phyloP scores from a whole-genome alignment of 2,329 filamentous ascomycete species.

The Trichophyton mentagrophytes region DNA sequence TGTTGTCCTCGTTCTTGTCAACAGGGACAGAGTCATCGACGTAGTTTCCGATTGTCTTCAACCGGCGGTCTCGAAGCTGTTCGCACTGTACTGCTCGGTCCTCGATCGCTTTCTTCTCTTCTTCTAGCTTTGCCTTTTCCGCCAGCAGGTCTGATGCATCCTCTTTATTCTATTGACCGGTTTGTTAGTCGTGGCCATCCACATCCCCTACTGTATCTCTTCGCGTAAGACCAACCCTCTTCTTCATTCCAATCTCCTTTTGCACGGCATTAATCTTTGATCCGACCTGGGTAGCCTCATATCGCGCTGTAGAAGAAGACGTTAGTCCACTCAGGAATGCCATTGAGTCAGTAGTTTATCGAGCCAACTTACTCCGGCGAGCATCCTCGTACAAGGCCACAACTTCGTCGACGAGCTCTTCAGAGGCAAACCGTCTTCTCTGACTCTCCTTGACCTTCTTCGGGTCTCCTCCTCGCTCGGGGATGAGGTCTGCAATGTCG shows the following conservation, averaged over 20 bases:
- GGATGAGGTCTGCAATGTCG: conserved; percentile 65
- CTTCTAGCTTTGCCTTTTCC: conserved; percentile 64
- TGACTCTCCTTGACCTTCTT: conserved; percentile 89
- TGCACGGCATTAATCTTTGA: conserved; percentile 77
- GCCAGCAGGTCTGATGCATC: conserved; percentile 67
- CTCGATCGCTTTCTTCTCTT: conserved; percentile 68
- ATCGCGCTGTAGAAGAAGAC: conserved; percentile 44
- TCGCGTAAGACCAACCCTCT: conserved; percentile 49
- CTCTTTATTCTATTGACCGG: conserved; percentile 56
- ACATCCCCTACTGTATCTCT: too few species aligned
- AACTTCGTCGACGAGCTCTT: conserved; percentile 80
- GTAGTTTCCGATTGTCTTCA: conserved; percentile 76
- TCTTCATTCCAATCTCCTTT: conserved; percentile 82
- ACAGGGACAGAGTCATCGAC: conserved; percentile 81
- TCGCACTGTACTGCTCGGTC: conserved; percentile 67
- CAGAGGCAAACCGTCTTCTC: conserved; percentile 63
- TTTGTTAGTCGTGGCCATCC: background rate
- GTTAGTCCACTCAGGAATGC: background rate
- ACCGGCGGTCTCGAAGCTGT: conserved; percentile 57
- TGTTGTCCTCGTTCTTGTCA: conserved; percentile 80
- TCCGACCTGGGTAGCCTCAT: conserved; percentile 66
- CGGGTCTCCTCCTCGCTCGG: conserved; percentile 80
- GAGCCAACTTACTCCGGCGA: conserved; percentile 48
- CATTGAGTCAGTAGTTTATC: background rate
- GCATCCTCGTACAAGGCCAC: conserved; percentile 79